Percentiles rank a stretch among this genome's conserved stretches.
These are phyloP conservation scores for Apocynum venetum DNA, from an alignment of 257 asterid species.

Conservation along the genomic window DNA sequence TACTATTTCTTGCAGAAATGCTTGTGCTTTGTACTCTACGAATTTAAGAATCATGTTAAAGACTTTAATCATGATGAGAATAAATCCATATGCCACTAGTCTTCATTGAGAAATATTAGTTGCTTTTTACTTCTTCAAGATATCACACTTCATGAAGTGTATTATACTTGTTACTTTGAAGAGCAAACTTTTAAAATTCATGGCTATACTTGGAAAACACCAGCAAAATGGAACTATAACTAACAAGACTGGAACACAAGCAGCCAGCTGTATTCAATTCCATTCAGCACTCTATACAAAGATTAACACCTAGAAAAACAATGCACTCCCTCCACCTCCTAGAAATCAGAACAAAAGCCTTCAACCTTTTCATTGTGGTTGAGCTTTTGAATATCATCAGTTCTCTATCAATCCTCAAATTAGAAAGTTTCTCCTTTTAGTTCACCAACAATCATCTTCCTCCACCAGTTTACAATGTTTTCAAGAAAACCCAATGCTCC, in stretches of 20 bases:
- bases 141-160: not conserved
- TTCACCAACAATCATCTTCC: not conserved
- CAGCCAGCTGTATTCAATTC: not conserved
- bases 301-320: not conserved
- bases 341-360: not conserved
- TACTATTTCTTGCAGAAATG: not conserved
- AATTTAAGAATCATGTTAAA: not conserved
- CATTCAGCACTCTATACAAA: not conserved
- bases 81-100: not conserved
- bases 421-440: not conserved
- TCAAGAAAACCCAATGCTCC: not conserved
- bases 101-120: not conserved
- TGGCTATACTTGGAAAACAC: not conserved
- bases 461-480: not conserved
- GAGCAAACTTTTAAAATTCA: not conserved
- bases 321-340: not conserved
- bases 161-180: not conserved
- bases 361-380: not conserved
- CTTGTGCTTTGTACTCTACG: not conserved
- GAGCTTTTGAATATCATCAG: not conserved
- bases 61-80: not conserved
- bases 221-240: not conserved
- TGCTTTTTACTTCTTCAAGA: not conserved
- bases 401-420: not conserved
- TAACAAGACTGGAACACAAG: not conserved